These are phyloP conservation scores for Phytophthora lateralis DNA, from an alignment of 352 stramenopile genomes.

Conservation along the genomic window DNA sequence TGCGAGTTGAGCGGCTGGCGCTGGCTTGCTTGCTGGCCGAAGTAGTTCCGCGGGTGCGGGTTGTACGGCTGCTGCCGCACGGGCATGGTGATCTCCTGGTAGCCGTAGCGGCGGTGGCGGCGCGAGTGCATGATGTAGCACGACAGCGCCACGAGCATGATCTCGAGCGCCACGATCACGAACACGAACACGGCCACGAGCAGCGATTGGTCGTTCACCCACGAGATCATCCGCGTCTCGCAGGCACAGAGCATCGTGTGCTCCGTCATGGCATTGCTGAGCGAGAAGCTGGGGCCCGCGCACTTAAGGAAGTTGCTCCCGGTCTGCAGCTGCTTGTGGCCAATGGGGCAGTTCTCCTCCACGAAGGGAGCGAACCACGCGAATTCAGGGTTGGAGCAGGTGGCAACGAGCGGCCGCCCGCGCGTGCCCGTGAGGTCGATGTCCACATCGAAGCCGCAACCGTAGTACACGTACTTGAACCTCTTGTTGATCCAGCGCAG, in stretches of 20 bases:
- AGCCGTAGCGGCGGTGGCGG: conserved; percentile 65
- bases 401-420: conserved; percentile 48
- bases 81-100: conserved; percentile 88
- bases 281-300: conserved; percentile 61
- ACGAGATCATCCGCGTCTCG: conserved; percentile 79
- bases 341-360: conserved; percentile 74
- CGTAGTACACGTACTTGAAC: conserved; percentile 78
- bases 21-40: conserved; percentile 41
- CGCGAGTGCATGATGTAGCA: conserved; percentile 87
- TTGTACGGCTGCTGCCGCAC: conserved; percentile 82
- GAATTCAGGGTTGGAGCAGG: conserved; percentile 63
- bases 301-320: conserved; percentile 77
- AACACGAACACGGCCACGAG: conserved; percentile 81
- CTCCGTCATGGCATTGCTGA: conserved; percentile 70
- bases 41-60: conserved; percentile 81
- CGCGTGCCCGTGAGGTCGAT: conserved; percentile 51
- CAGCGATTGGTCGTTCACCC: conserved; percentile 81
- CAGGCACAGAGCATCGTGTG: conserved; percentile 85
- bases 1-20: conserved; percentile 50
- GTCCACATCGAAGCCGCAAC: conserved; percentile 72
- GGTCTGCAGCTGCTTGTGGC: conserved; percentile 48
- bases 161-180: conserved; percentile 81
- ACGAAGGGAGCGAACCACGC: conserved; percentile 79
- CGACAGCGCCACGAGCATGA: conserved; percentile 76
- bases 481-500: conserved; percentile 79